Base-by-base conservation (phyloP, 345 rosid genomes). In the Eucalyptus camaldulensis region DNA sequence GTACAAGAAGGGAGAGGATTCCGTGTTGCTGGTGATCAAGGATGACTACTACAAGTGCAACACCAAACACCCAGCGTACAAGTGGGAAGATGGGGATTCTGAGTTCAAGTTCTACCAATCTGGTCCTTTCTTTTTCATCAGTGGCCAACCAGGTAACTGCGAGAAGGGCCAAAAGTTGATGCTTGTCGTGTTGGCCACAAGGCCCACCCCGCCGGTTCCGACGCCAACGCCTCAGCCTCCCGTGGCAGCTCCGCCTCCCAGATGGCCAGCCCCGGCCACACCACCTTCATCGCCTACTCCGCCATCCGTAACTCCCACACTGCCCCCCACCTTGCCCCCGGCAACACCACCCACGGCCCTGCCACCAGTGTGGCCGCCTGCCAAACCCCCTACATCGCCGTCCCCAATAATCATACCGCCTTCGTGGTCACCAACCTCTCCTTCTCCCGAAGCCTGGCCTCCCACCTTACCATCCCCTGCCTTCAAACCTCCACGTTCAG, bases 51-150 rank as follows among this genome's bases (percentile, higher is more conserved):
- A 83, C 86, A 91, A 76, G 47, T 89, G 91, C 88, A 60, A 89
- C 90, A 72, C 76, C 65, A 33, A 45, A 25, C 86, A 86, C 81
- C 90, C 92, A 9, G 47, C 89, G 25, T 31, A 65, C 37, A 86
- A 72, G 24, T 60, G 90, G 89, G 90, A 67, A 17, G 88, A 72
- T 33, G 92, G 89, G n/a, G 80, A 13, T 83, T 53, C 87, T 24
- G 88, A 81, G 58, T 87, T 87, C 54, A 60, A 10, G 31, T 43
- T 91, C 31, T 80, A 86, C 31, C 89, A 65, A 13, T 76, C 92
- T 4, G 92, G 92, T 13, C 87, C 89, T 7, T 89, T 89, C 87
- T 91, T 62, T 86, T 89, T 91, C 89, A 85, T 91, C 87, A 88
- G 90, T 19, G 92, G 92, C 51, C 47, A 69, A 16, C 58, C 86